Evolutionary conservation across 2,329 filamentous ascomycete species (phyloP).

Genomic region (Parafenestella ontariensis): DNA sequence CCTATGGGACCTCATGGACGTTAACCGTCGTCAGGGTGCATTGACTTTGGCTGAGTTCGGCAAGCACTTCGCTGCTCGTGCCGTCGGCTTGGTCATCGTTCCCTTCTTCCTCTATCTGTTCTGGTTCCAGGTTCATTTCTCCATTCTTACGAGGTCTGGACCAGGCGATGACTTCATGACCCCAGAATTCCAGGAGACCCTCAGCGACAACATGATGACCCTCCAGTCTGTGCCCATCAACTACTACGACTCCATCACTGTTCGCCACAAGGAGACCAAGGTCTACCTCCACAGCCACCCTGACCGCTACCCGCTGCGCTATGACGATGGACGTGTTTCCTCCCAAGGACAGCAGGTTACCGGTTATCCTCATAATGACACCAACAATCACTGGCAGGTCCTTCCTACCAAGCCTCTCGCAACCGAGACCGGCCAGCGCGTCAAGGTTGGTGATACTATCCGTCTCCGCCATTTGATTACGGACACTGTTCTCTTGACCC

Average conservation of each 20-base stretch:
- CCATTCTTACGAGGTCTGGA: slow-evolving; percentile 84
- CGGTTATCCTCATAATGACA: slow-evolving; percentile 97
- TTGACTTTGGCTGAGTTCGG: slow-evolving; percentile 79
- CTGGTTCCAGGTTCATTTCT: slow-evolving; percentile 99
- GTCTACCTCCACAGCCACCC: slow-evolving; percentile 93
- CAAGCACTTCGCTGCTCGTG: slow-evolving; percentile 88
- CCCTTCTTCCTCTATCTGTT: slow-evolving; percentile 98
- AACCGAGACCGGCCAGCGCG: slow-evolving; percentile 66
- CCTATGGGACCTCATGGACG: slow-evolving; percentile 90
- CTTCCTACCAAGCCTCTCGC: slow-evolving; percentile 65
- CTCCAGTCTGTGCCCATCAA: slow-evolving; percentile 84
- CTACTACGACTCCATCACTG: slow-evolving; percentile 86
- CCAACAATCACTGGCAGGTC: slow-evolving; percentile 98
- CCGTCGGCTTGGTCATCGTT: slow-evolving; percentile 84
- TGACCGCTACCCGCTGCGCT: slow-evolving; percentile 88
- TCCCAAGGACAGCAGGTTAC: slow-evolving; percentile 98
- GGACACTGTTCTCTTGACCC: slow-evolving; percentile 84
- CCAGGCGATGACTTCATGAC: slow-evolving; percentile 99
- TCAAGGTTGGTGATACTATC: slow-evolving; percentile 85
- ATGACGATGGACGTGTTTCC: slow-evolving; percentile 96
- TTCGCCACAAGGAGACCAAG: slow-evolving; percentile 97
- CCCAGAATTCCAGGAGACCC: slow-evolving; percentile 95
- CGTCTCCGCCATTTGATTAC: slow-evolving; percentile 87
- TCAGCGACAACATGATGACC: slow-evolving; percentile 93
- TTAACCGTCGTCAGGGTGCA: slow-evolving; percentile 84